These are phyloP conservation scores for Aspergillus sp. DNA, from an alignment of 2,329 filamentous ascomycete genomes.

Conservation along the genomic window DNA sequence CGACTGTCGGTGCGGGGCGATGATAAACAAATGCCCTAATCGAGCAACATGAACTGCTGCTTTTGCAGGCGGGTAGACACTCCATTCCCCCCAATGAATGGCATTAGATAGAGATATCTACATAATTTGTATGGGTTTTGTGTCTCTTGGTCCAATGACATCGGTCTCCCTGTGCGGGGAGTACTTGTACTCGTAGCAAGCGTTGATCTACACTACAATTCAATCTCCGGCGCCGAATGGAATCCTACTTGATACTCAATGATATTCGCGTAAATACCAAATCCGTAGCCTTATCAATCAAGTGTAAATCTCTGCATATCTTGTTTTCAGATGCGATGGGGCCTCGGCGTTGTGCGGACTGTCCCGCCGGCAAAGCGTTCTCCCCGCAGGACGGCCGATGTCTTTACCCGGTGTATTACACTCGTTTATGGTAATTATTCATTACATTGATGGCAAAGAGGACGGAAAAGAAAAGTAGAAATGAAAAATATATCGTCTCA, in stretches of 20 bases:
- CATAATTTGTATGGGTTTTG: too few relatives aligned
- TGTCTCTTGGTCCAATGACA: too few relatives aligned
- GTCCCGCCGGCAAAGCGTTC: slow-evolving; percentile 16
- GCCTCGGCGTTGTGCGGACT: background rate
- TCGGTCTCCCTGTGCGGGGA: too few relatives aligned
- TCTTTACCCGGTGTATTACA: slow-evolving; percentile 4
- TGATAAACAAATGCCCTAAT: background rate
- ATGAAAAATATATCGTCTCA: background rate
- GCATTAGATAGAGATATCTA: too few relatives aligned
- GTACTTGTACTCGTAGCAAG: too few relatives aligned
- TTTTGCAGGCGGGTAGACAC: background rate
- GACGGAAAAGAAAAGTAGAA: background rate
- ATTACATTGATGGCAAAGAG: too few relatives aligned
- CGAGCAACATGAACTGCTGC: background rate
- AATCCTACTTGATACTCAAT: too few relatives aligned
- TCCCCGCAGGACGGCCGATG: slow-evolving; percentile 10
- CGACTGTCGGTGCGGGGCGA: background rate
- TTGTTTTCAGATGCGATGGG: background rate
- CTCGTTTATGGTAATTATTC: background rate
- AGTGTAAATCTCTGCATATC: background rate
- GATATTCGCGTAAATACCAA: too few relatives aligned
- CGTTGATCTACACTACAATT: too few relatives aligned
- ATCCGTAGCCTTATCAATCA: too few relatives aligned
- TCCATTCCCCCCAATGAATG: too few relatives aligned
- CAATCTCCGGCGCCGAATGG: too few relatives aligned